Percentiles rank a stretch among this genome's conserved stretches.
phyloP scores from a whole-genome alignment of 2,329 filamentous ascomycete species.

The Diaporthe sp. region DNA sequence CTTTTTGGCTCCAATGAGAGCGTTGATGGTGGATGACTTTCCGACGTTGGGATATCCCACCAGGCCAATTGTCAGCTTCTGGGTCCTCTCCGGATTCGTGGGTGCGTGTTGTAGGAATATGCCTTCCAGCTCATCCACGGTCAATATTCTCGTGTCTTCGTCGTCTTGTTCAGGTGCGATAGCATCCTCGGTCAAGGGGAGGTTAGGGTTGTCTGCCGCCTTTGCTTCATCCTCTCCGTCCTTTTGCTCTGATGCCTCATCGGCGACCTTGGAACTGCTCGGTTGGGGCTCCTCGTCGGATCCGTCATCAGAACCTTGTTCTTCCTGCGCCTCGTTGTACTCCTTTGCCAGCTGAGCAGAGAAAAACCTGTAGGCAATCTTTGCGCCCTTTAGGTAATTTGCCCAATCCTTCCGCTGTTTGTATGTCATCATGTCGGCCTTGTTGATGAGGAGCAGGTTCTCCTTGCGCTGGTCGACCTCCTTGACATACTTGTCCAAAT shows the following conservation, averaged over 20 bases:
- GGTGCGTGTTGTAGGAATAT: slow-evolving; percentile 83
- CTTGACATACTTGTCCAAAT: slow-evolving; percentile 94
- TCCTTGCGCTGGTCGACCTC: slow-evolving; percentile 89
- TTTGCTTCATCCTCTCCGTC: slow-evolving; percentile 41
- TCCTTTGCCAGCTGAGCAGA: slow-evolving; percentile 94
- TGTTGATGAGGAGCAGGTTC: slow-evolving; percentile 95
- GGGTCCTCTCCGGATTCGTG: slow-evolving; percentile 55
- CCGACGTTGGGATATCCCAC: slow-evolving; percentile 99
- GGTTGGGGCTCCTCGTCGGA: slow-evolving; percentile 49
- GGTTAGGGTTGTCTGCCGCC: slow-evolving; percentile 39
- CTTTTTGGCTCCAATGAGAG: slow-evolving; percentile 97
- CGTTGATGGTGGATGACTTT: slow-evolving; percentile 99
- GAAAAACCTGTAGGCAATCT: slow-evolving; percentile 95
- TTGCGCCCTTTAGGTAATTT: slow-evolving; percentile 81
- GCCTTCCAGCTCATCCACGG: slow-evolving; percentile 90
- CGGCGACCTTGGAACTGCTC: slow-evolving; percentile 42
- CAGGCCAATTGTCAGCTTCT: slow-evolving; percentile 88
- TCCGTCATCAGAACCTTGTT: slow-evolving; percentile 57
- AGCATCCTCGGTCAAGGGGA: slow-evolving; percentile 51
- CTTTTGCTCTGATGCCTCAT: slow-evolving; percentile 35
- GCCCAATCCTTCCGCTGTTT: slow-evolving; percentile 88
- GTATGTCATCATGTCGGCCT: slow-evolving; percentile 97
- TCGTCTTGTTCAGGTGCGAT: slow-evolving; percentile 55
- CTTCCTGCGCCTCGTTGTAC: slow-evolving; percentile 78
- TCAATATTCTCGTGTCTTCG: slow-evolving; percentile 82